Base-by-base conservation (phyloP, 225 moss, liverwort and hornwort genomes). In the Thuidium tamariscinum region DNA sequence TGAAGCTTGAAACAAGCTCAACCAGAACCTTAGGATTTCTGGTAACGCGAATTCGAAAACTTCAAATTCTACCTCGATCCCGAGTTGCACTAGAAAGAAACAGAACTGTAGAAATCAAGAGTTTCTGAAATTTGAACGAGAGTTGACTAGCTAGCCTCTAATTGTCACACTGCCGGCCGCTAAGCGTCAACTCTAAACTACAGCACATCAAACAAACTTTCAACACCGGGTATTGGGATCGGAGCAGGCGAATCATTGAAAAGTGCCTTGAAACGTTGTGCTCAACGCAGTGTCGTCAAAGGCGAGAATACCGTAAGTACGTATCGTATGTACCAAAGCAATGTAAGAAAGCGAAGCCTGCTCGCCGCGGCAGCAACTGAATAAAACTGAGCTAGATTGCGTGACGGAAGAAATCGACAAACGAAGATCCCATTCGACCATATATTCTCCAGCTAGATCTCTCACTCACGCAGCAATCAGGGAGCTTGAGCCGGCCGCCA, bases 401-500 rank as follows among this genome's bases (percentile, higher is more conserved):
- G 55, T 37, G 69, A 26, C 57, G 29, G 22, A 63, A 30, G 11
- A 60, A 37, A 39, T 75, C 49, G 66, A 29, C 20, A 29, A 0
- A 36, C 2, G 36, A 37, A 51, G 37, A 51, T 66, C 25, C 49
- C 7, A 8, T 37, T 29, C 51, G 52, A 62, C 75, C 74, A 22
- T 16, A 37, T 15, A 21, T 63, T 75, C 63, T 84, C 63, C n/a
- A n/a, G n/a, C n/a, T 34, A 51, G 78, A 86, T 79, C 71, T 71
- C 46, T 67, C 83, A 83, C 83, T 75, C 88, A 90, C 48, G 79
- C 79, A 17, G 79, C 84, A 88, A 89, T 91, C 71, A 91, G 77
- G 39, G 52, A 78, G 59, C 59, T 18, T 26, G 3, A 30, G 77
- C 67, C 48, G 36, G 29, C 49, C 75, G 64, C 49, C 61, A 61